These are phyloP conservation scores for Poa pratensis DNA, from an alignment of 176 grass and related monocot species.

Conservation along the genomic window DNA sequence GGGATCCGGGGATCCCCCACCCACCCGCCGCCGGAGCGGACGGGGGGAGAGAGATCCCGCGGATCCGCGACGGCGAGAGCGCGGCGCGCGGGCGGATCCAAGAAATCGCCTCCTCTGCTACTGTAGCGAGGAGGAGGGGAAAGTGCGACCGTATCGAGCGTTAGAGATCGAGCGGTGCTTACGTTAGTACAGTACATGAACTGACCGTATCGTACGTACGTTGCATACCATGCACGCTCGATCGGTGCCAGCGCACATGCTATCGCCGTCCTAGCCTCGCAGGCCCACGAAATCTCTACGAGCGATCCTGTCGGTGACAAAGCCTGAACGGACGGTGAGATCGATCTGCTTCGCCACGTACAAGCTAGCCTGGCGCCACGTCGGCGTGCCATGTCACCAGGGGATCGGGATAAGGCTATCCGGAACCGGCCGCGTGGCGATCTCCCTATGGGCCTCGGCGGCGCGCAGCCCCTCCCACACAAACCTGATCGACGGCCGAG, in stretches of 20 bases:
- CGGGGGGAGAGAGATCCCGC: no score
- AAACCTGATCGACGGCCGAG: conserved; percentile 29
- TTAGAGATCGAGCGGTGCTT: no score
- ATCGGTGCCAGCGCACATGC: background rate
- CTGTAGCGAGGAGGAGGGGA: no score
- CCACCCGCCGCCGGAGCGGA: no score
- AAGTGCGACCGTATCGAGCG: no score
- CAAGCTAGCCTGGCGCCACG: background rate
- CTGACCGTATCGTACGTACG: no score
- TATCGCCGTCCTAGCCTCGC: background rate
- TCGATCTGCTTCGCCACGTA: background rate
- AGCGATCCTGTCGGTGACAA: background rate
- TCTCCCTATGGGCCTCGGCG: conserved; percentile 41
- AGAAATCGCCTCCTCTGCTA: no score
- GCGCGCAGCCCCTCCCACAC: conserved; percentile 7
- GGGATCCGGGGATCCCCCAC: no score
- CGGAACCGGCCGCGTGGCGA: conserved; percentile 51
- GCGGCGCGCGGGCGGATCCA: no score
- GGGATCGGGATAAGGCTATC: conserved; percentile 78
- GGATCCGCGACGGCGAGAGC: no score
- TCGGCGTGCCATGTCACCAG: conserved; percentile 9
- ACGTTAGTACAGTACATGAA: no score
- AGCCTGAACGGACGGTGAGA: conserved; percentile 5
- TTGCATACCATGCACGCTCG: background rate
- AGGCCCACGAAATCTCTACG: background rate